A percentile compares a stretch with the other conserved stretches of the same genome.
phyloP scores from a whole-genome alignment of 345 rosid species.

The Eucalyptus marginata region DNA sequence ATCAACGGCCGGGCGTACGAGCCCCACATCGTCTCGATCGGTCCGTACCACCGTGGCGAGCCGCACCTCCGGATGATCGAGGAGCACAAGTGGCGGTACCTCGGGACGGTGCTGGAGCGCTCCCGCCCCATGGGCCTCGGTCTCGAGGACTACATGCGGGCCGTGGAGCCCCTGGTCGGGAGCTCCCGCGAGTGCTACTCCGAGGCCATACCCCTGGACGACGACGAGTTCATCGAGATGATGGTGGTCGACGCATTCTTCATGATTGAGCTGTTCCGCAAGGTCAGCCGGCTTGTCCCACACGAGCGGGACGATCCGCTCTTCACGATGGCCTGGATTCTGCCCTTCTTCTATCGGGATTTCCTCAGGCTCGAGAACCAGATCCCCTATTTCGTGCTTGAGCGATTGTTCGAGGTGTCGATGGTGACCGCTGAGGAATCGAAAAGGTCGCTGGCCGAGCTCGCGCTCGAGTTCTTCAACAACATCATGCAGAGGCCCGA shows the following conservation, averaged over 20 bases:
- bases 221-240: slow-evolving; percentile 40
- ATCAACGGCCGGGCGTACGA: slow-evolving; percentile 49
- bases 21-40: slow-evolving; percentile 61
- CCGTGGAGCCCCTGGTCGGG: slow-evolving; percentile 21
- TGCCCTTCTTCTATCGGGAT: slow-evolving; percentile 61
- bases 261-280: slow-evolving; percentile 48
- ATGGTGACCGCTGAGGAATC: slow-evolving; percentile 9
- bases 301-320: slow-evolving; percentile 55
- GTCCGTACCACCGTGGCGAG: slow-evolving; percentile 56
- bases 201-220: slow-evolving; percentile 24
- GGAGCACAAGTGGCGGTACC: slow-evolving; percentile 71
- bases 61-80: slow-evolving; percentile 44
- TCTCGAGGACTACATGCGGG: slow-evolving; percentile 32
- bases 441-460: slow-evolving; percentile 12
- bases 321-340: slow-evolving; percentile 60
- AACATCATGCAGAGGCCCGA: slow-evolving; percentile 27
- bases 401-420: slow-evolving; percentile 37
- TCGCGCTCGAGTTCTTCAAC: slow-evolving; percentile 60
- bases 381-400: slow-evolving; percentile 60
- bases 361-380: slow-evolving; percentile 46
- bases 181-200: slow-evolving; percentile 61
- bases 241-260: slow-evolving; percentile 71
- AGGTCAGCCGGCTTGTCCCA: slow-evolving; percentile 19
- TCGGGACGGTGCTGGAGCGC: slow-evolving; percentile 32
- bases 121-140: not conserved